phyloP scores from a whole-genome alignment of 495 filamentous ascomycete species.

The Aspergillus wentii region DNA sequence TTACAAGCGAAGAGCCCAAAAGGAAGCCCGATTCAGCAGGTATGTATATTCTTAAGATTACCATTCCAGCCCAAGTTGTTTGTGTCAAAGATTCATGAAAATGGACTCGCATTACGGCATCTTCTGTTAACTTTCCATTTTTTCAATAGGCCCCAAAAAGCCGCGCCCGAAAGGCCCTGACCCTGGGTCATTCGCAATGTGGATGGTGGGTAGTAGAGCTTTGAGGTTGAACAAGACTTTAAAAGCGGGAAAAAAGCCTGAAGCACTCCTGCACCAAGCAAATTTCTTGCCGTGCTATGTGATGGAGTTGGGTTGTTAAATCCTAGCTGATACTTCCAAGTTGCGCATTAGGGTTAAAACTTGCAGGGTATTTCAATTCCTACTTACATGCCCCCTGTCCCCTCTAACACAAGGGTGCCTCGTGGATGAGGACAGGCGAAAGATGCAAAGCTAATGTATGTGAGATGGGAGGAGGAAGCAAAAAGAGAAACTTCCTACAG shows the following conservation, averaged over 20 bases:
- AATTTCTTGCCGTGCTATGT: constrained; percentile 17
- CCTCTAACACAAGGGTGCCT: no score
- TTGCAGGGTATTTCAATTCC: no score
- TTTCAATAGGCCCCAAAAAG: constrained; percentile 25
- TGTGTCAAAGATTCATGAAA: no score
- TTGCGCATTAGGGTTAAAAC: constrained; percentile 2
- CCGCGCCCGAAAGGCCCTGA: constrained; percentile 17
- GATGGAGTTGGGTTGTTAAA: constrained; percentile 6
- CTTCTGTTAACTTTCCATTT: no score
- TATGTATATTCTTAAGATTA: constrained; percentile 13
- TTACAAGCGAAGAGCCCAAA: constrained; percentile 20
- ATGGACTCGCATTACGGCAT: no score
- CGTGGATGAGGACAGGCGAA: no score
- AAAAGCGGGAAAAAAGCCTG: constrained; percentile 36
- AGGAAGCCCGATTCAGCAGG: constrained; percentile 30
- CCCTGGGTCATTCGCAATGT: constrained; percentile 33
- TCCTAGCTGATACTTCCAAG: not conserved
- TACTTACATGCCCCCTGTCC: no score
- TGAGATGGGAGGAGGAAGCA: no score
- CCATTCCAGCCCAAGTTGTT: no score
- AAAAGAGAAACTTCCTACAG: no score
- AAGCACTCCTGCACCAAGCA: constrained; percentile 17
- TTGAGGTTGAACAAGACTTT: constrained; percentile 24
- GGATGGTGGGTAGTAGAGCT: constrained; percentile 34
- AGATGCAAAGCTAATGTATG: no score